A percentile compares a stretch with the other conserved stretches of the same genome.
Conservation (phyloP, 768 basidiomycete genomes). For the Naganishia antarctica region DNA sequence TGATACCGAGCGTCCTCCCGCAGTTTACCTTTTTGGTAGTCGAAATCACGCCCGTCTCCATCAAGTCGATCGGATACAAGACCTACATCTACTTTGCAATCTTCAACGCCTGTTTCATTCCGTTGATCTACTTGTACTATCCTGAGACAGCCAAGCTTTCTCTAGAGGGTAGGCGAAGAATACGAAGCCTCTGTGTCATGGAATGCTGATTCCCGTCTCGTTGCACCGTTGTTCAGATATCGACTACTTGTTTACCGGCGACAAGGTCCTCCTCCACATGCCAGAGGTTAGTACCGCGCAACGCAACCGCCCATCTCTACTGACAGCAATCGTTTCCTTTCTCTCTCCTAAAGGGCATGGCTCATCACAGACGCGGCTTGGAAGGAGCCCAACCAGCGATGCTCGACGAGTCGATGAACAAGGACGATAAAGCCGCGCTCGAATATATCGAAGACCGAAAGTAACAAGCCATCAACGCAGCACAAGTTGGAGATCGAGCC, state of each 20-base stretch:
- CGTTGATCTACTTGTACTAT: conserved; percentile 49
- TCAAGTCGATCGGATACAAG: conserved; percentile 46
- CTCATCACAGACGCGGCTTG: neutral
- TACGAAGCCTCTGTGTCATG: too few relatives aligned
- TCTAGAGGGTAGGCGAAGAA: too few relatives aligned
- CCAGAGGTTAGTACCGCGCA: neutral
- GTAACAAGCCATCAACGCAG: too few relatives aligned
- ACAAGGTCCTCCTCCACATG: conserved; percentile 12
- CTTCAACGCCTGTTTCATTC: conserved; percentile 47
- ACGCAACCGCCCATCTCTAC: neutral
- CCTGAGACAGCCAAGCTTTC: conserved; percentile 46
- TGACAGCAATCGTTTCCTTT: neutral
- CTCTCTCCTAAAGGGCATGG: neutral
- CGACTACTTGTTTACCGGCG: conserved; percentile 50
- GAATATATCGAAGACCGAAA: conserved; percentile 4
- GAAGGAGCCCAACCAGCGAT: conserved; percentile 9
- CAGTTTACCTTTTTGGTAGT: conserved; percentile 52
- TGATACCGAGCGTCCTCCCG: neutral
- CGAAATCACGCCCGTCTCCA: conserved; percentile 49
- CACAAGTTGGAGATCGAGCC: too few relatives aligned
- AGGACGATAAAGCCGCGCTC: neutral
- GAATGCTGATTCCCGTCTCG: too few relatives aligned
- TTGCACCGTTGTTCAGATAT: too few relatives aligned
- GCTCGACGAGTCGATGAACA: neutral
- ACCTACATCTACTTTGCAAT: conserved; percentile 49